These are phyloP conservation scores for Saccharomycopsis sp. DNA, from an alignment of 805 yeast genomes.

Conservation along the genomic window DNA sequence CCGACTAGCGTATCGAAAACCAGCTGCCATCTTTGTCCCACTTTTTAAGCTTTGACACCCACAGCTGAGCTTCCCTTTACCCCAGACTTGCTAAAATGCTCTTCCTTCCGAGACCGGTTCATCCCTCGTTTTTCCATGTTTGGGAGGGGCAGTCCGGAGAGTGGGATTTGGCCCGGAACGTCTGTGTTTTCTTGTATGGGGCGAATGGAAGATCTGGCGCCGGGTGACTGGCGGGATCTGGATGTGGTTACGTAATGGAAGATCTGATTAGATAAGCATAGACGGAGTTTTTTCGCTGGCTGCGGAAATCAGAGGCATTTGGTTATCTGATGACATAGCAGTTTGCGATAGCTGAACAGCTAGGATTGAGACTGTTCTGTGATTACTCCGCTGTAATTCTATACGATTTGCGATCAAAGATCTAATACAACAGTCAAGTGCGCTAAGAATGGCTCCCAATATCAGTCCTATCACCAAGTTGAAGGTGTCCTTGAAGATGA, in stretches of 20 bases:
- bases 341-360: too few relatives aligned
- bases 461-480: constrained; percentile 23
- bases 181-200: neutral
- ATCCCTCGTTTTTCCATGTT: neutral
- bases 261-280: neutral
- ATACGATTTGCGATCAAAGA: too few relatives aligned
- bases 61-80: neutral
- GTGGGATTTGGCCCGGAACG: neutral
- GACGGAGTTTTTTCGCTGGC: neutral
- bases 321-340: neutral
- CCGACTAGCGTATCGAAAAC: too few relatives aligned
- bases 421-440: too few relatives aligned
- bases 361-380: too few relatives aligned
- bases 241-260: neutral
- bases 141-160: neutral
- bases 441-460: constrained; percentile 14
- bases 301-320: neutral
- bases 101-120: neutral
- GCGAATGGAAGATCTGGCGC: neutral
- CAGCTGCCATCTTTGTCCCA: too few relatives aligned
- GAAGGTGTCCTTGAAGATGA: constrained; percentile 45
- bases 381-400: too few relatives aligned
- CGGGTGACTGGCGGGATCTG: neutral
- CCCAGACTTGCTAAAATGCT: neutral
- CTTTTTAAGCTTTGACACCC: neutral